Evolutionary conservation across 805 yeast genomes (phyloP).

Genomic region (Blastobotrys terrestris): DNA sequence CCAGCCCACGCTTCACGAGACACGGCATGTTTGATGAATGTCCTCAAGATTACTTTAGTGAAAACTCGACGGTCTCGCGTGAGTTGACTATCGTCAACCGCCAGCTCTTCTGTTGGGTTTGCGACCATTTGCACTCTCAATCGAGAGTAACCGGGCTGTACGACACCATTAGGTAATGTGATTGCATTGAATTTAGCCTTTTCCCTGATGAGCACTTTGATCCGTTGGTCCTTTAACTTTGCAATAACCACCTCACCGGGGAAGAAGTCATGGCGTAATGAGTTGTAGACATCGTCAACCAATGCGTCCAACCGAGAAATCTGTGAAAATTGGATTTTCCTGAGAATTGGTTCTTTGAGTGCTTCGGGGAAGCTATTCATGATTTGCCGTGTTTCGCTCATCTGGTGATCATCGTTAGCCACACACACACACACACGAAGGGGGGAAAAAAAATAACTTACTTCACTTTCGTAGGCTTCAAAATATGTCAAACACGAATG

Average conservation of each 20-base stretch:
- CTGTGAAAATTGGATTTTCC: conserved; percentile 75
- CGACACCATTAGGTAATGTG: conserved; percentile 29
- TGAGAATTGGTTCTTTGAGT: conserved; percentile 82
- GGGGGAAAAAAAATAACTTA: conserved; percentile 8
- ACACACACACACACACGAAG: background rate
- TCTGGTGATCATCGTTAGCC: conserved; percentile 1
- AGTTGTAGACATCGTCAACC: conserved; percentile 78
- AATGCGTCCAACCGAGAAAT: conserved; percentile 77
- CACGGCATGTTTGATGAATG: conserved; percentile 76
- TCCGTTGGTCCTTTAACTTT: conserved; percentile 38
- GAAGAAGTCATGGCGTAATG: conserved; percentile 75
- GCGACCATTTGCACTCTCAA: conserved; percentile 61
- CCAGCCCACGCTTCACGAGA: conserved; percentile 78
- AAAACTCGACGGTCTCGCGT: conserved; percentile 79
- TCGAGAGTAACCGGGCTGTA: conserved; percentile 51
- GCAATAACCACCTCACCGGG: conserved; percentile 84
- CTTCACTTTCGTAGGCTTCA: conserved; percentile 79
- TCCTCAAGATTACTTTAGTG: conserved; percentile 83
- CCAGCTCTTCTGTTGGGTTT: conserved; percentile 46
- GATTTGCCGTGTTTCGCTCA: conserved; percentile 42
- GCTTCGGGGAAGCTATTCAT: conserved; percentile 86
- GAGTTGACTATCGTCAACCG: conserved; percentile 67
- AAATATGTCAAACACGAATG: conserved; percentile 85
- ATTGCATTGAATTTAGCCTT: conserved; percentile 61
- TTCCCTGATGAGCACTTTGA: conserved; percentile 66